These are phyloP conservation scores for Petunia secreta DNA, from an alignment of 257 asterid species.

Conservation along the genomic window DNA sequence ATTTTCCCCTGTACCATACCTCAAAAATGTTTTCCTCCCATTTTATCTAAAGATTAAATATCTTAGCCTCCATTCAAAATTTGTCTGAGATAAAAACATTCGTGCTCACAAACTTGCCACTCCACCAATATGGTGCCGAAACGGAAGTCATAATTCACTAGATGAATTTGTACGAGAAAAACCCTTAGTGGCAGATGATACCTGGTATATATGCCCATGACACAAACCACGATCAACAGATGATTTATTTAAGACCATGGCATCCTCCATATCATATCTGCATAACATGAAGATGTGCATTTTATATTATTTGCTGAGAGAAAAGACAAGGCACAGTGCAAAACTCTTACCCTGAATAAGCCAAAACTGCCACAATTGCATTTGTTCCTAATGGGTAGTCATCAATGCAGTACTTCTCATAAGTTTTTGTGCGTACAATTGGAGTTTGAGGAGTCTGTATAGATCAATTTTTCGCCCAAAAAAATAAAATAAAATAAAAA, in stretches of 20 bases:
- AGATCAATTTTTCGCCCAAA: constrained; percentile 1
- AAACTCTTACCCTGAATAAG: constrained; percentile 86
- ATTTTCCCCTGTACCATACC: not conserved
- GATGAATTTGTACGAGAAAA: not conserved
- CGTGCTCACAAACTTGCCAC: not conserved
- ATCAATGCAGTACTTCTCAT: constrained; percentile 80
- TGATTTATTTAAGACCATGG: constrained; percentile 93
- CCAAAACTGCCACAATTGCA: constrained; percentile 96
- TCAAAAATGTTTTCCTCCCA: not conserved
- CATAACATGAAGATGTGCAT: constrained; percentile 36
- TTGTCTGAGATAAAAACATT: not conserved
- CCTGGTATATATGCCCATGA: constrained; percentile 97
- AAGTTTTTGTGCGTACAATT: constrained; percentile 88
- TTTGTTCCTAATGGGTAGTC: constrained; percentile 93
- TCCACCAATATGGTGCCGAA: not conserved
- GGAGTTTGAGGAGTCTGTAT: constrained; percentile 98
- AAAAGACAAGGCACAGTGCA: not conserved
- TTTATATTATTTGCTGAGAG: not conserved
- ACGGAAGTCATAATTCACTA: not conserved
- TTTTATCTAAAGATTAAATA: not conserved
- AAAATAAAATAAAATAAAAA: not conserved
- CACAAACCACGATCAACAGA: constrained; percentile 97
- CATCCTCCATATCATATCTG: constrained; percentile 99
- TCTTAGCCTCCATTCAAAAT: not conserved
- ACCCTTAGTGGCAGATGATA: constrained; percentile 25